Evolutionary conservation across 768 basidiomycete genomes (phyloP).

Genomic region (Dendrothele bispora): DNA sequence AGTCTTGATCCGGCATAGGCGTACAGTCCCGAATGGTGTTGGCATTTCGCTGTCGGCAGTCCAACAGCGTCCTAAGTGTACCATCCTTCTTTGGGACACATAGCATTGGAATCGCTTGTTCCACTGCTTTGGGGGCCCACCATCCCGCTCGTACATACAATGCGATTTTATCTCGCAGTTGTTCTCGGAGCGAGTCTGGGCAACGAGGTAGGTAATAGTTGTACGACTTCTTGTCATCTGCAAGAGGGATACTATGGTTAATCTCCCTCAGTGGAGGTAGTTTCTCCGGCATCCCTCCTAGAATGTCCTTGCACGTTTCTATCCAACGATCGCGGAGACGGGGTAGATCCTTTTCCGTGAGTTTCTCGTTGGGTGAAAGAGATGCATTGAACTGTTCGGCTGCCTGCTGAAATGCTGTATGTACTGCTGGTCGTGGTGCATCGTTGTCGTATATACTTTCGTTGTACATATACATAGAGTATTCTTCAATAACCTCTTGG

Average conservation of each 20-base stretch:
- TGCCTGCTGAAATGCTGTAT: no score
- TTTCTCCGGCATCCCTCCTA: slow-evolving; percentile 15
- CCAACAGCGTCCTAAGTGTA: slow-evolving; percentile 31
- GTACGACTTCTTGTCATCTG: slow-evolving; percentile 31
- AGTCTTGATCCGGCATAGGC: slow-evolving; percentile 40
- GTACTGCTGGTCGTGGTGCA: no score
- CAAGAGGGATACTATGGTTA: slow-evolving; percentile 38
- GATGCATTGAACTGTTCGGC: no score
- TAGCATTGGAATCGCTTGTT: slow-evolving; percentile 30
- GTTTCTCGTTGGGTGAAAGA: no score
- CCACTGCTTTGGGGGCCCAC: slow-evolving; percentile 26
- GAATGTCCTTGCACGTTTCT: slow-evolving; percentile 20
- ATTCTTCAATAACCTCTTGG: no score
- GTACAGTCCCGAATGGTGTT: slow-evolving; percentile 42
- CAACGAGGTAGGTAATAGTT: slow-evolving; percentile 30
- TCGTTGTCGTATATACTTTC: no score
- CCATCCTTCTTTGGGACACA: slow-evolving; percentile 34
- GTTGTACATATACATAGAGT: no score
- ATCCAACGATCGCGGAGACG: slow-evolving; percentile 18
- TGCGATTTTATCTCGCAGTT: slow-evolving; percentile 31
- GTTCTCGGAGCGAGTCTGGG: slow-evolving; percentile 22
- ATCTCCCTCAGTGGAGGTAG: slow-evolving; percentile 35
- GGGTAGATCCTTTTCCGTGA: slow-evolving; percentile 12
- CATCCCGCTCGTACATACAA: slow-evolving; percentile 29
- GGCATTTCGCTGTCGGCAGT: slow-evolving; percentile 34